Evolutionary conservation across 2,329 filamentous ascomycete genomes (phyloP).

Genomic region (Colletotrichum sp.): DNA sequence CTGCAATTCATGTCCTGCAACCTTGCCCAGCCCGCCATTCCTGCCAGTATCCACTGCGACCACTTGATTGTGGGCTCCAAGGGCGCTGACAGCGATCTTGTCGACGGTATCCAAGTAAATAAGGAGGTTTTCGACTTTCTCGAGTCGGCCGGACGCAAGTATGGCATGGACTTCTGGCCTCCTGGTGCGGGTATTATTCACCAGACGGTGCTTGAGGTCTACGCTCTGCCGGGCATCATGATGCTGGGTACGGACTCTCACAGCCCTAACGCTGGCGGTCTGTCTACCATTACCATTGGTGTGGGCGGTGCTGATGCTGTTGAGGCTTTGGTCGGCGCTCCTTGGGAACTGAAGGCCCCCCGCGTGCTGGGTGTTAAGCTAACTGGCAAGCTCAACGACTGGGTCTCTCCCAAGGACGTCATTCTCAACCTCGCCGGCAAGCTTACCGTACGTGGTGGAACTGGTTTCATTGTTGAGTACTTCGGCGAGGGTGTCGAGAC

Average conservation of each 20-base stretch:
- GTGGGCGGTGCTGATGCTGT: conserved; percentile 97
- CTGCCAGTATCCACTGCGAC: conserved; percentile 97
- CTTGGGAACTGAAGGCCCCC: conserved; percentile 97
- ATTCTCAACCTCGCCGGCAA: conserved; percentile 89
- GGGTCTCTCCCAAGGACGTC: conserved; percentile 94
- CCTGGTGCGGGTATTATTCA: conserved; percentile 95
- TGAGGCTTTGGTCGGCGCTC: conserved; percentile 92
- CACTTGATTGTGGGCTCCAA: conserved; percentile 97
- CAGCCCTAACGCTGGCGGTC: conserved; percentile 94
- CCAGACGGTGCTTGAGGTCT: conserved; percentile 97
- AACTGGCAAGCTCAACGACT: conserved; percentile 83
- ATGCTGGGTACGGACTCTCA: conserved; percentile 99
- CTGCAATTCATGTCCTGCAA: conserved; percentile 99
- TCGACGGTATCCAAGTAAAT: conserved; percentile 86
- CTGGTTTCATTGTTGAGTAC: conserved; percentile 94
- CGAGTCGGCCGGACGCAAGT: conserved; percentile 88
- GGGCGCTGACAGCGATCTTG: conserved; percentile 85
- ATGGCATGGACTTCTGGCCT: conserved; percentile 95
- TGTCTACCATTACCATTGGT: conserved; percentile 93
- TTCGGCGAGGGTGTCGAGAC: conserved; percentile 88
- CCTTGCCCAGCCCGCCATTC: conserved; percentile 86
- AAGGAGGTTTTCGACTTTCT: conserved; percentile 98
- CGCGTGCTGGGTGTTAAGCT: conserved; percentile 87
- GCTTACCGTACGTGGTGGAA: conserved; percentile 91
- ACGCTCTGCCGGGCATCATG: conserved; percentile 95